Evolutionary conservation across 495 filamentous ascomycete species (phyloP).

Genomic region (Podospora didyma): DNA sequence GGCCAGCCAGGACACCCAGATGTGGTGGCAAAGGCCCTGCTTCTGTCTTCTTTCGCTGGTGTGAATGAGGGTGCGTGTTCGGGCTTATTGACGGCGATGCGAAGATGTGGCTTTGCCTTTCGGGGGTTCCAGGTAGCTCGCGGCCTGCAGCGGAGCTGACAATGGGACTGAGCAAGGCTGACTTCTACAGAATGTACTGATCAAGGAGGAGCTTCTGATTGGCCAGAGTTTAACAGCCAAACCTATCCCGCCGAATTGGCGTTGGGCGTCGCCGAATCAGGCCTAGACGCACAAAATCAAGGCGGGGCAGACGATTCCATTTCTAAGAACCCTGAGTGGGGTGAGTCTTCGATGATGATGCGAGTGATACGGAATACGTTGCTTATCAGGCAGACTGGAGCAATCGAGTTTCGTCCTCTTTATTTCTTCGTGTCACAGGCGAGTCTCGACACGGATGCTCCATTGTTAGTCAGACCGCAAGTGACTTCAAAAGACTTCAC

Average conservation of each 20-base stretch:
- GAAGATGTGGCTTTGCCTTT: too few relatives aligned
- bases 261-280: slow-evolving; percentile 3
- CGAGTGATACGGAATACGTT: neutral
- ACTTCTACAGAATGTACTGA: neutral
- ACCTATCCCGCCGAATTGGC: neutral
- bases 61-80: too few relatives aligned
- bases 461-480: too few relatives aligned
- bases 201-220: slow-evolving; percentile 3
- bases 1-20: neutral
- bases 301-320: slow-evolving; percentile 2
- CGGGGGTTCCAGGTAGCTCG: too few relatives aligned
- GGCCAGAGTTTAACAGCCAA: slow-evolving; percentile 3
- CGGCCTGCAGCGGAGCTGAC: neutral
- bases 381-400: neutral
- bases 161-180: slow-evolving; percentile 10
- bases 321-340: neutral
- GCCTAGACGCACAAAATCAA: neutral
- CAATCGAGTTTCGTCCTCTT: neutral
- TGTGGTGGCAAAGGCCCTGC: neutral
- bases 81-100: too few relatives aligned
- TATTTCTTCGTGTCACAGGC: neutral
- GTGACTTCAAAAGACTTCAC: too few relatives aligned
- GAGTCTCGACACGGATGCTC: neutral
- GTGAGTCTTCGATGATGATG: neutral
- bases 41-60: neutral